A percentile compares a stretch with the other conserved stretches of the same genome.
Conservation (phyloP, 169 alveolate species). For the Plasmodium relictum region DNA sequence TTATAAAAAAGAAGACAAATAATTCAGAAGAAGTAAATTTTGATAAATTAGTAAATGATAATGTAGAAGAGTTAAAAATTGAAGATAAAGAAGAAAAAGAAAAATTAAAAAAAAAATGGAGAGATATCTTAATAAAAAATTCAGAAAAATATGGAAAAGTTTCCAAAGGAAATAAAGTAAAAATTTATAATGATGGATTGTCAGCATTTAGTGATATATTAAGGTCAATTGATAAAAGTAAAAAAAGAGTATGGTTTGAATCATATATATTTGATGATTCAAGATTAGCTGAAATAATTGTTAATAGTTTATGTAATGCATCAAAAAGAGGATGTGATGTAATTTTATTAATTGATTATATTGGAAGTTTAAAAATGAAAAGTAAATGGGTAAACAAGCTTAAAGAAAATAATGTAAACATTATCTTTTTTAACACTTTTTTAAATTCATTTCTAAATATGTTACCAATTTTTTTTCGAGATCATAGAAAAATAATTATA, state of each 20-base stretch:
- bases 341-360: constrained; percentile 84
- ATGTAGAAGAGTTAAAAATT: constrained; percentile 21
- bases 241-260: constrained; percentile 88
- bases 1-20: neutral
- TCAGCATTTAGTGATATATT: constrained; percentile 52
- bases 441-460: constrained; percentile 69
- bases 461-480: constrained; percentile 84
- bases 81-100: constrained; percentile 25
- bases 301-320: constrained; percentile 86
- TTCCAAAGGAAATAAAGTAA: constrained; percentile 79
- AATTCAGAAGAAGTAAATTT: constrained; percentile 4
- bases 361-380: constrained; percentile 73
- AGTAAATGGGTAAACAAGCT: constrained; percentile 69
- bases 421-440: constrained; percentile 77
- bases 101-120: constrained; percentile 23
- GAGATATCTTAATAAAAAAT: constrained; percentile 30
- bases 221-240: constrained; percentile 80
- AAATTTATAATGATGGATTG: constrained; percentile 71
- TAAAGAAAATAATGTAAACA: constrained; percentile 43
- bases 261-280: constrained; percentile 91
- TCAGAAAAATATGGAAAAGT: constrained; percentile 74
- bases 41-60: constrained; percentile 11
- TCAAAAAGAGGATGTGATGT: constrained; percentile 89
- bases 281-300: constrained; percentile 81
- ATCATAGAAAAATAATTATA: constrained; percentile 88